These are phyloP conservation scores for Nectriaceae sp. DNA, from an alignment of 2,329 filamentous ascomycete genomes.

Conservation along the genomic window DNA sequence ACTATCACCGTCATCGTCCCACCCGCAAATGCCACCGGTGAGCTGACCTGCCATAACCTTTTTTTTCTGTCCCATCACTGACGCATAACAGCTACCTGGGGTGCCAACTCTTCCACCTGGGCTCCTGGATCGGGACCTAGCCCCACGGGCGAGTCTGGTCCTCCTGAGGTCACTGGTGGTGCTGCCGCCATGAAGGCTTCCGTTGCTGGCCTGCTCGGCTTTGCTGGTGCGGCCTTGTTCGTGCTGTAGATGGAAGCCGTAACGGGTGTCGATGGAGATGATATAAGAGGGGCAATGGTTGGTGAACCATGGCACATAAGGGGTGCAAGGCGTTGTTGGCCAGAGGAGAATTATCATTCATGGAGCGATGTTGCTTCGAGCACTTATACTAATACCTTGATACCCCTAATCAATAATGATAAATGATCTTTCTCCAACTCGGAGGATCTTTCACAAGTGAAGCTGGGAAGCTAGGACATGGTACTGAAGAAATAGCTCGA, in stretches of 20 bases:
- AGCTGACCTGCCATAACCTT: not conserved
- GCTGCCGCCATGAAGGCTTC: slow-evolving; percentile 16
- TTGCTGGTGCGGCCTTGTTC: slow-evolving; percentile 21
- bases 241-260: slow-evolving; percentile 18
- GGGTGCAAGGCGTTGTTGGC: slow-evolving; percentile 10
- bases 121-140: slow-evolving; percentile 7
- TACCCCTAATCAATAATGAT: not conserved
- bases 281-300: not conserved
- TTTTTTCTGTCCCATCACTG: slow-evolving; percentile 1
- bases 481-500: no score
- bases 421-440: not conserved
- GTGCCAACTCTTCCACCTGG: not conserved
- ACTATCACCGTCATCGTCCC: not conserved
- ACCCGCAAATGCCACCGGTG: not conserved
- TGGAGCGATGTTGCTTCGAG: slow-evolving; percentile 22
- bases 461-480: no score
- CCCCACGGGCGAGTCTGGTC: slow-evolving; percentile 5
- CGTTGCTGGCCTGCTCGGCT: slow-evolving; percentile 24
- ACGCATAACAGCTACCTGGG: slow-evolving; percentile 7
- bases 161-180: slow-evolving; percentile 16
- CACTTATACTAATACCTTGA: slow-evolving; percentile 19
- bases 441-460: no score
- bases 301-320: not conserved
- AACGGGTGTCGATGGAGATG: not conserved
- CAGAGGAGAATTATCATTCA: slow-evolving; percentile 20